phyloP scores from a whole-genome alignment of 2,329 filamentous ascomycete species.

The Botrytis medusae region DNA sequence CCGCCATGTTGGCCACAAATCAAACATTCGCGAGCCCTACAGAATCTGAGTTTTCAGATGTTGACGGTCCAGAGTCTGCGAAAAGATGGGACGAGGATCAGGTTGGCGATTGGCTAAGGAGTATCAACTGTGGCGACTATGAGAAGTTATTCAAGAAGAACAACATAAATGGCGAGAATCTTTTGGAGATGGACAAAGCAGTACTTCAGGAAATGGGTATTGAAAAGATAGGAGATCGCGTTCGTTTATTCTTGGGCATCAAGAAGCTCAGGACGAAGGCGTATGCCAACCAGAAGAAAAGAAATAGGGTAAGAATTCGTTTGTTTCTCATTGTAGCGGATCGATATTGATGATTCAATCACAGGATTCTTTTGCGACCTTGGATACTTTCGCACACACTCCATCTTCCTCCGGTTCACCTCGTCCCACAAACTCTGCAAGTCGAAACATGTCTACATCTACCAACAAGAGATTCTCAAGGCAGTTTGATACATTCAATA shows the following conservation, averaged over 20 bases:
- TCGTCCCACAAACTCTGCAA: slow-evolving; percentile 56
- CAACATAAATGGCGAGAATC: slow-evolving; percentile 95
- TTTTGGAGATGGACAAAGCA: slow-evolving; percentile 95
- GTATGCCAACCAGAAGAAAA: slow-evolving; percentile 75
- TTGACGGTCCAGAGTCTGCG: slow-evolving; percentile 71
- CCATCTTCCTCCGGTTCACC: slow-evolving; percentile 65
- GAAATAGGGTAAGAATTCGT: slow-evolving; percentile 69
- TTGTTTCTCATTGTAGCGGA: not conserved
- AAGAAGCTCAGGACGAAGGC: slow-evolving; percentile 79
- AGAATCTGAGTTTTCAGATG: slow-evolving; percentile 88
- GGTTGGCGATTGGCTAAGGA: slow-evolving; percentile 86
- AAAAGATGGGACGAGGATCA: slow-evolving; percentile 89
- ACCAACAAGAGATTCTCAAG: slow-evolving; percentile 65
- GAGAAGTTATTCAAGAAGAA: slow-evolving; percentile 86
- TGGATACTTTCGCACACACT: slow-evolving; percentile 61
- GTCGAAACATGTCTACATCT: slow-evolving; percentile 47
- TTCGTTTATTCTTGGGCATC: slow-evolving; percentile 83
- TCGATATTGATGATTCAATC: slow-evolving; percentile 28
- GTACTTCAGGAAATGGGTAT: slow-evolving; percentile 97
- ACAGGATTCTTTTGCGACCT: slow-evolving; percentile 79
- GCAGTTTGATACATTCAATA: slow-evolving; percentile 50
- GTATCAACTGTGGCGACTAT: slow-evolving; percentile 92
- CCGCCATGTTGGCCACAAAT: slow-evolving; percentile 49
- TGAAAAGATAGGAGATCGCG: slow-evolving; percentile 94
- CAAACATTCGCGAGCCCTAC: slow-evolving; percentile 74